Evolutionary conservation across 352 stramenopile genomes (phyloP), one percentile per base, ranked within the genome.

Genomic region (Poterioochromonas sp.): DNA sequence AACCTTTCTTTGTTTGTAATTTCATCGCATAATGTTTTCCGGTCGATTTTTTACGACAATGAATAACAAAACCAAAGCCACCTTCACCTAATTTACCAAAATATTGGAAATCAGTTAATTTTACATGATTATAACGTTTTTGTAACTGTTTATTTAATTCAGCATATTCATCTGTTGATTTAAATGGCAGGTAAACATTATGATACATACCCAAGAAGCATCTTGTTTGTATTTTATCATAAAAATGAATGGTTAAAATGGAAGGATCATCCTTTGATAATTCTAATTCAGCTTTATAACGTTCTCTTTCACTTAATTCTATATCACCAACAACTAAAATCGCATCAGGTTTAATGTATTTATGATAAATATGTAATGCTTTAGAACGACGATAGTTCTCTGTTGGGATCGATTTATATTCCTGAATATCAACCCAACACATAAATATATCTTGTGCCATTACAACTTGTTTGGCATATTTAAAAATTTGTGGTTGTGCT

Each of bases 21-120:
- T 95, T 95, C 83, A 95, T 94, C 0, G 90, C 90, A 54, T 94
- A 93, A 79, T 94, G 90, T 78, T 91, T 93, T 78, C 87, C 87
- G 0, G 90, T 95, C 0, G 85, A 92, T 77, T 92, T 93, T 78
- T 95, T 95, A 40, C 86, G 83, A 15, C 90, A 90, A 77, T 95
- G 90, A 22, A 94, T 87, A 15, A 95, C 90, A 22, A 90, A 89
- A 18, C 89, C 90, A 80, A 94, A 95, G 3, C 90, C 90, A n/a
- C 90, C 90, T 79, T 91, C 92, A 18, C 90, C 90, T 29, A 95
- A 86, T 41, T 80, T 82, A 39, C 80, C 80, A 49, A 85, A 85
- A 51, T 84, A 84, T 39, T 82, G 65, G 73, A 86, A 86, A 70
- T 86, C 83, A 29, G 68, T 44, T 15, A 85, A 76, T 43, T 39